phyloP scores from a whole-genome alignment of 2,329 filamentous ascomycete genomes.

The Colletotrichum shisoi region DNA sequence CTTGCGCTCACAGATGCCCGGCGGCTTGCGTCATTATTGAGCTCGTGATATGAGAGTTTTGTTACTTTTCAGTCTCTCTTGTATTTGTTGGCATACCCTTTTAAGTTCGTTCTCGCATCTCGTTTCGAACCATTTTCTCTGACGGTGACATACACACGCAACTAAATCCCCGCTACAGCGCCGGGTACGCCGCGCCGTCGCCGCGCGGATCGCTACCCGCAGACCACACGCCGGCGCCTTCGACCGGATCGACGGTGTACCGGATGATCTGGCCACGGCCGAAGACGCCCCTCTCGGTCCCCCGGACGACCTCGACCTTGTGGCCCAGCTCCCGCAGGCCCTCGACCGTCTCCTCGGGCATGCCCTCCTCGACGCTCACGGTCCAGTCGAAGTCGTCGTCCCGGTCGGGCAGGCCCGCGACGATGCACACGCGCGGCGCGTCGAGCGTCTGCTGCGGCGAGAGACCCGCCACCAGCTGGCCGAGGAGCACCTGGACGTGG shows the following conservation, averaged over 20 bases:
- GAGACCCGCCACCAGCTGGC: slow-evolving; percentile 82
- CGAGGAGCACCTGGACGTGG: slow-evolving; percentile 90
- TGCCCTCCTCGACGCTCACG: slow-evolving; percentile 85
- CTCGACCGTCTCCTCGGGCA: slow-evolving; percentile 71
- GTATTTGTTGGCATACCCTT: background rate
- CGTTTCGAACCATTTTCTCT: background rate
- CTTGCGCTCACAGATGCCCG: background rate
- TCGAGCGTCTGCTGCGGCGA: slow-evolving; percentile 90
- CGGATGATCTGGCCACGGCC: slow-evolving; percentile 88
- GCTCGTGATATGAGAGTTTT: background rate
- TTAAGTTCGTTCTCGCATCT: background rate
- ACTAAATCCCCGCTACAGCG: slow-evolving; percentile 28
- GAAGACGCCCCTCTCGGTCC: slow-evolving; percentile 73
- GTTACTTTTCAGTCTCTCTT: background rate
- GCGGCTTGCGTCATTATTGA: too few relatives aligned
- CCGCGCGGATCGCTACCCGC: slow-evolving; percentile 88
- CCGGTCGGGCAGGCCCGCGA: slow-evolving; percentile 71
- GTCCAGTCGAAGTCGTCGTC: slow-evolving; percentile 66
- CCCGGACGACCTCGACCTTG: slow-evolving; percentile 72
- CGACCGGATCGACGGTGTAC: slow-evolving; percentile 72
- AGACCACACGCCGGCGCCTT: slow-evolving; percentile 78
- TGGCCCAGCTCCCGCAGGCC: slow-evolving; percentile 77
- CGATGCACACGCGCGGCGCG: slow-evolving; percentile 88
- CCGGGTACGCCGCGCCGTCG: slow-evolving; percentile 75
- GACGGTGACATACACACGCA: background rate